A percentile compares a stretch with the other conserved stretches of the same genome.
These are phyloP conservation scores for Taphrina pruni DNA, from an alignment of 1,139 yeast genomes.

Conservation along the genomic window DNA sequence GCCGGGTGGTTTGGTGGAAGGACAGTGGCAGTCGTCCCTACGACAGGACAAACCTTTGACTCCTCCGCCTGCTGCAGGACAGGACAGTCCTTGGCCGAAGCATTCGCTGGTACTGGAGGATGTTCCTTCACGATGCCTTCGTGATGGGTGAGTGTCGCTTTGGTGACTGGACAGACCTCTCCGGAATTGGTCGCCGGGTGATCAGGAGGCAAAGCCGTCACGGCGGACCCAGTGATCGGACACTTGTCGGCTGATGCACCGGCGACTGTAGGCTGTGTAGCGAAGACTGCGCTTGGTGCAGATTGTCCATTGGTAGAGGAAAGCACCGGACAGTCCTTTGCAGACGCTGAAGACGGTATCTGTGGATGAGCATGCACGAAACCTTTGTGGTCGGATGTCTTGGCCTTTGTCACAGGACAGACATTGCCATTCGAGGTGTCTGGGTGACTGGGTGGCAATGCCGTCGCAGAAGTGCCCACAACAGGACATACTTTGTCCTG, in stretches of 20 bases:
- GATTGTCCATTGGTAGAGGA: conserved; percentile 1
- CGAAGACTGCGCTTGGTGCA: conserved; percentile 5
- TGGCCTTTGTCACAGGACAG: conserved; percentile 38
- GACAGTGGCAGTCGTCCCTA: conserved; percentile 22
- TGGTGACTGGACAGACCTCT: conserved; percentile 37
- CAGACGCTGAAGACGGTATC: conserved; percentile 11
- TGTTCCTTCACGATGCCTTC: conserved; percentile 31
- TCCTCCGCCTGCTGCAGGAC: conserved; percentile 32
- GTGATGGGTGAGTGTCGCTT: conserved; percentile 33
- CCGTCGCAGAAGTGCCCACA: conserved; percentile 23
- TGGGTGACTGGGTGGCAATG: conserved; percentile 37
- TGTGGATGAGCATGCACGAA: conserved; percentile 29
- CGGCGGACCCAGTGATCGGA: conserved; percentile 36
- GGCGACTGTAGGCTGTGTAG: not conserved
- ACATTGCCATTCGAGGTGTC: conserved; percentile 19
- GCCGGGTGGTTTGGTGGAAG: conserved; percentile 34
- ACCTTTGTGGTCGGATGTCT: conserved; percentile 24
- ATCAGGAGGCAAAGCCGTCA: conserved; percentile 32
- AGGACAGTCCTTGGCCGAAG: conserved; percentile 34
- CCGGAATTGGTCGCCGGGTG: conserved; percentile 38
- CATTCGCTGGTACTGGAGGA: conserved; percentile 22
- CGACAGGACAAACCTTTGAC: conserved; percentile 36
- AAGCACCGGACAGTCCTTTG: conserved; percentile 30
- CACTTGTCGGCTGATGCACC: conserved; percentile 17
- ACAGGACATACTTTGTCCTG: conserved; percentile 38